phyloP scores from a whole-genome alignment of 805 yeast species.

The Cyberlindnera sargentensis region DNA sequence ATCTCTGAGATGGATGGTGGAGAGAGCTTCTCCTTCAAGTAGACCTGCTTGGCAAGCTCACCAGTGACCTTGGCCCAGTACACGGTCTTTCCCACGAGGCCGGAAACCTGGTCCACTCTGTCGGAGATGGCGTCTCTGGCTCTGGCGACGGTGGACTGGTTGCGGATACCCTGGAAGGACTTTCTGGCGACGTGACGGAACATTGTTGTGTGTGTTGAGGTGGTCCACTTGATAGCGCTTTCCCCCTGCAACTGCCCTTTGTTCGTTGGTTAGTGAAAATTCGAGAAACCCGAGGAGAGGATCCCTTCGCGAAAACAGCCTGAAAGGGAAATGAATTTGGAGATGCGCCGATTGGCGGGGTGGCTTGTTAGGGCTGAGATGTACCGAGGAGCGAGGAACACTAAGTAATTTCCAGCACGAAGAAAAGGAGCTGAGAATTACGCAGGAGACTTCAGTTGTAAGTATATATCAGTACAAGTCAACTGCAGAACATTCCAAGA shows the following conservation, averaged over 20 bases:
- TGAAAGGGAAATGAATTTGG: not conserved
- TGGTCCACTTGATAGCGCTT: too few species aligned
- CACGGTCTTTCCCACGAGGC: slow-evolving; percentile 45
- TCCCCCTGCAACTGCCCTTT: not conserved
- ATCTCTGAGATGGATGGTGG: slow-evolving; percentile 81
- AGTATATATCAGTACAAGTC: too few species aligned
- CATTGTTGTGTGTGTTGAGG: slow-evolving; percentile 4
- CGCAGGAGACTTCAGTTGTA: not conserved
- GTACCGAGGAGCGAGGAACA: not conserved
- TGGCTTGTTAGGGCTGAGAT: not conserved
- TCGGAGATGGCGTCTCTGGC: slow-evolving; percentile 31
- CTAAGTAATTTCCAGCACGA: not conserved
- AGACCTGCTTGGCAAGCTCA: slow-evolving; percentile 54
- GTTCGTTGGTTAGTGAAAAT: slow-evolving; percentile 1
- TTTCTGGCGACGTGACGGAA: slow-evolving; percentile 22
- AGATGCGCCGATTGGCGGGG: not conserved
- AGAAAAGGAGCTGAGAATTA: too few species aligned
- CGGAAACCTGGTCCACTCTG: slow-evolving; percentile 29
- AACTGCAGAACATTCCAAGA: too few species aligned
- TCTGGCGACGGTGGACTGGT: slow-evolving; percentile 24
- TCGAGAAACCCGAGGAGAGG: not conserved
- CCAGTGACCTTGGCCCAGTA: slow-evolving; percentile 69
- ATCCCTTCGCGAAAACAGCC: slow-evolving; percentile 2
- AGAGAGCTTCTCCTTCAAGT: slow-evolving; percentile 85
- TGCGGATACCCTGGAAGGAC: slow-evolving; percentile 26